phyloP scores from a whole-genome alignment of 1,139 yeast species.

The Wickerhamiella pararugosa region DNA sequence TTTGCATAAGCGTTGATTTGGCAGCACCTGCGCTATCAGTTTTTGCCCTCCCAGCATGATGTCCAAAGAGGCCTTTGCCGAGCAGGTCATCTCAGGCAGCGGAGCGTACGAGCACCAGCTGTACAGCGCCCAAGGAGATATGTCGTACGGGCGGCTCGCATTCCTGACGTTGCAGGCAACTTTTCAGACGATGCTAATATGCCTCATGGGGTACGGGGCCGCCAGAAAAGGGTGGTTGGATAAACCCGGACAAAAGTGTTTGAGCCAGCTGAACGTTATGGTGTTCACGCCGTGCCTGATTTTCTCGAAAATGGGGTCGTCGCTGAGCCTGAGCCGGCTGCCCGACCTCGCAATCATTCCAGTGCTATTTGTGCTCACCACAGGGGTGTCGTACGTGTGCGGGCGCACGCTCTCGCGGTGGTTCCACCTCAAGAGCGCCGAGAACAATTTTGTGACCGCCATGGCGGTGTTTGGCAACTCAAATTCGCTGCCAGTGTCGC shows the following conservation, averaged over 20 bases:
- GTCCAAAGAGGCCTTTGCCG: no score
- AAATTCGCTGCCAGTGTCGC: constrained; percentile 45
- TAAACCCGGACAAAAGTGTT: constrained; percentile 46
- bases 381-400: constrained; percentile 43
- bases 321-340: constrained; percentile 50
- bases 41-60: no score
- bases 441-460: constrained; percentile 68
- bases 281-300: constrained; percentile 75
- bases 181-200: constrained; percentile 57
- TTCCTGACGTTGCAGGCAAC: constrained; percentile 66
- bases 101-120: no score
- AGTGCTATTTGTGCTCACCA: constrained; percentile 48
- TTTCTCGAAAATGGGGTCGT: constrained; percentile 64
- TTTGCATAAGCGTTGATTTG: no score
- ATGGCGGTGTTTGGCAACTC: constrained; percentile 84
- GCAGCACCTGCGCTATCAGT: no score
- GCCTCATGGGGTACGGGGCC: constrained; percentile 56
- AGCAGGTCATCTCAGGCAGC: no score
- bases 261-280: constrained; percentile 59
- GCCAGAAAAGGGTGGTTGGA: constrained; percentile 46
- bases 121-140: constrained; percentile 6
- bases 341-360: constrained; percentile 61
- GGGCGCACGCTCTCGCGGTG: constrained; percentile 36
- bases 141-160: constrained; percentile 43
- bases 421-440: constrained; percentile 43